Percentiles rank a stretch among this genome's conserved stretches.
These are phyloP conservation scores for Oryza meridionalis DNA, from an alignment of 176 grass and related monocot genomes.

Conservation along the genomic window DNA sequence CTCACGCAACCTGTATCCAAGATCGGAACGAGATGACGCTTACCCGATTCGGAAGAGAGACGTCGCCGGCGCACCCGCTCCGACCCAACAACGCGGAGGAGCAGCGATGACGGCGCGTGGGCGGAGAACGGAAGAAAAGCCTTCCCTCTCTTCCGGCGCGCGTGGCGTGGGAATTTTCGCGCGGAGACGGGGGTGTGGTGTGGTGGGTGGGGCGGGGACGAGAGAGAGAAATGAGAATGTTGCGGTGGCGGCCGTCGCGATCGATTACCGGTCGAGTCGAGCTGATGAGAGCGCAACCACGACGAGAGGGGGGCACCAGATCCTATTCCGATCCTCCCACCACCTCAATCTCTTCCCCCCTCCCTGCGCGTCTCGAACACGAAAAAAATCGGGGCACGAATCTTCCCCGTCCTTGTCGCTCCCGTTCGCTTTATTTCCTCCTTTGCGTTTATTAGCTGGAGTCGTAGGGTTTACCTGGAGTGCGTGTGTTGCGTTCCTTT, in stretches of 20 bases:
- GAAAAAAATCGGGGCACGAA: not conserved
- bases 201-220: not conserved
- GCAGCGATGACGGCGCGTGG: not conserved
- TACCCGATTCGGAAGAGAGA: constrained; percentile 40
- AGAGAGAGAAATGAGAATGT: constrained; percentile 26
- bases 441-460: not conserved
- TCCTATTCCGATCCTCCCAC: not conserved
- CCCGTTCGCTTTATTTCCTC: not conserved
- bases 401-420: not conserved
- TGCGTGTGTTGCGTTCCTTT: not conserved
- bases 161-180: not conserved
- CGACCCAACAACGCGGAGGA: constrained; percentile 24
- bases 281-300: not conserved
- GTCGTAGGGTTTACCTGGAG: not conserved
- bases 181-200: not conserved
- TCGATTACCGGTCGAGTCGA: constrained; percentile 26
- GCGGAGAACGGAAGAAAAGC: not conserved
- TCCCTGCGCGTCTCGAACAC: not conserved
- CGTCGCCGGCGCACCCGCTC: not conserved
- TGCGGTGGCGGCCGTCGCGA: constrained; percentile 23
- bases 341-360: no score
- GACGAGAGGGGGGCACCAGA: not conserved
- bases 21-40: constrained; percentile 24
- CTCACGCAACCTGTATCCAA: constrained; percentile 19
- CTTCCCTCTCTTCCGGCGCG: not conserved